These are phyloP conservation scores for Fraxinus cuspidata DNA, from an alignment of 257 asterid species.

Conservation along the genomic window DNA sequence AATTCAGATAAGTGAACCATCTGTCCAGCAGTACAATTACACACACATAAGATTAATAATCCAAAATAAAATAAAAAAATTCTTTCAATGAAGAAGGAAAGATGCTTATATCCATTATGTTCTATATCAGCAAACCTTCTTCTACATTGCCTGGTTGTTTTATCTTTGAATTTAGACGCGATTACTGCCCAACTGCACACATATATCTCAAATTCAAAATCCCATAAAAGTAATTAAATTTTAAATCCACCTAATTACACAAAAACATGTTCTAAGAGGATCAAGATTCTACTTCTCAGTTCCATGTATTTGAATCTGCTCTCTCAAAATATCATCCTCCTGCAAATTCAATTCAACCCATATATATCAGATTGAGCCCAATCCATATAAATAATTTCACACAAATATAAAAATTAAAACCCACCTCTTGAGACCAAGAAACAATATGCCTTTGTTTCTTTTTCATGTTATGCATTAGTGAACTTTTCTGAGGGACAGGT, in stretches of 20 bases:
- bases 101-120: constrained; percentile 23
- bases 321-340: constrained; percentile 97
- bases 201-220: constrained; percentile 16
- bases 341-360: constrained; percentile 40
- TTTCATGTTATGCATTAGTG: constrained; percentile 76
- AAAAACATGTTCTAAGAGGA: constrained; percentile 16
- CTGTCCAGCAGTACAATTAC: constrained; percentile 42
- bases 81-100: constrained; percentile 11
- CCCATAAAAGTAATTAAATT: constrained; percentile 1
- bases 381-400: background rate
- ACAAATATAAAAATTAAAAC: constrained; percentile 11
- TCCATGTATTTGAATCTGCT: constrained; percentile 88
- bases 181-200: constrained; percentile 79
- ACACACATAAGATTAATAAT: constrained; percentile 15
- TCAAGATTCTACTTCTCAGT: constrained; percentile 71
- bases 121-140: constrained; percentile 67
- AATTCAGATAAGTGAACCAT: constrained; percentile 97
- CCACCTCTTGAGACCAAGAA: constrained; percentile 98
- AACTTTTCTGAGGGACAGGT: constrained; percentile 38
- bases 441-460: constrained; percentile 88
- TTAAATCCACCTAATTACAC: constrained; percentile 19
- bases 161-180: constrained; percentile 91
- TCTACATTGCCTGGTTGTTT: constrained; percentile 98
- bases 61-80: constrained; percentile 3
- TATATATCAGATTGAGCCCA: constrained; percentile 18